Conservation (phyloP, 1,284 basidiomycete species). For the Ustilago cynodontis region DNA sequence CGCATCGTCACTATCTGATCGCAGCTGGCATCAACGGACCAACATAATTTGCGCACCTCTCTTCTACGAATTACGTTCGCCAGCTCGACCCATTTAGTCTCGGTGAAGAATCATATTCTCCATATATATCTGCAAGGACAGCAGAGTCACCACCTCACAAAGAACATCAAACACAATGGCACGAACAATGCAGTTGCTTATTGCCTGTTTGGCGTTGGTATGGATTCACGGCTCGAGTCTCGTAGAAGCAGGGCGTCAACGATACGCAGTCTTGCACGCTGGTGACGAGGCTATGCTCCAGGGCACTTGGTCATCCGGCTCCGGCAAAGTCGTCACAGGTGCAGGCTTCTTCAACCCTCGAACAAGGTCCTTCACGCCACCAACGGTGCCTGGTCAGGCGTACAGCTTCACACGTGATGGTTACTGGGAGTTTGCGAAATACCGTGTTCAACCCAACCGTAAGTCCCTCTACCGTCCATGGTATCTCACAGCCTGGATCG, state of each 20-base stretch:
- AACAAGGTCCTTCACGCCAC: slow-evolving; percentile 53
- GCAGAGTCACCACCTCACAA: not conserved
- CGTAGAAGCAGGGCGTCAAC: slow-evolving; percentile 37
- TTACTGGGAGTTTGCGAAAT: slow-evolving; percentile 67
- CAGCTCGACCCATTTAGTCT: not conserved
- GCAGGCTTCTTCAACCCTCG: not conserved
- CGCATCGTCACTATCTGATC: too few relatives aligned
- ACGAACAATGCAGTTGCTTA: slow-evolving; percentile 14
- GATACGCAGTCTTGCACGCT: slow-evolving; percentile 27
- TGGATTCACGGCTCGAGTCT: slow-evolving; percentile 10
- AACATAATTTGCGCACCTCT: too few relatives aligned
- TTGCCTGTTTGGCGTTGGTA: slow-evolving; percentile 20
- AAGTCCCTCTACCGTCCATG: slow-evolving; percentile 15
- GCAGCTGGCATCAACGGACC: too few relatives aligned
- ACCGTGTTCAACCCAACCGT: slow-evolving; percentile 61
- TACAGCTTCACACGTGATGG: slow-evolving; percentile 69
- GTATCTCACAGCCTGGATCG: too few relatives aligned
- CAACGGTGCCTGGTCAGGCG: slow-evolving; percentile 58
- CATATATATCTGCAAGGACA: not conserved
- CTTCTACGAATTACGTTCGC: too few relatives aligned
- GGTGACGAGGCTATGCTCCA: slow-evolving; percentile 48
- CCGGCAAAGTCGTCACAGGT: slow-evolving; percentile 61
- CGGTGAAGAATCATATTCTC: not conserved
- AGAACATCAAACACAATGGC: slow-evolving; percentile 10
- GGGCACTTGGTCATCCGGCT: slow-evolving; percentile 66